These are phyloP conservation scores for Seiridium unicorne DNA, from an alignment of 2,329 filamentous ascomycete genomes.

Conservation along the genomic window DNA sequence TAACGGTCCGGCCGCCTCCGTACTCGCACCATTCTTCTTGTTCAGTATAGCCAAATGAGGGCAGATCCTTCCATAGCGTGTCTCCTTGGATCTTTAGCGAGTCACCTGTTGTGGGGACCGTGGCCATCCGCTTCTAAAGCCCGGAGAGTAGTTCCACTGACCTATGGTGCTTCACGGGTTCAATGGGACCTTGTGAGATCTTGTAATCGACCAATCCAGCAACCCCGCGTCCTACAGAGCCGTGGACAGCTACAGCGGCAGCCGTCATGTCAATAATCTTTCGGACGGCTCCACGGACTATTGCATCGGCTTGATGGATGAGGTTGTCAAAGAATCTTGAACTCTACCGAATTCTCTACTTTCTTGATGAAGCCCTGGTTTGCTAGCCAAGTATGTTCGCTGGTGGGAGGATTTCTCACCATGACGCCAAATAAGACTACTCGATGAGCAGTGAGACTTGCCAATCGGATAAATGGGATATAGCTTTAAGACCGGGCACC, in stretches of 20 bases:
- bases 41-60: slow-evolving; percentile 3
- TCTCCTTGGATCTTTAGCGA: background rate
- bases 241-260: background rate
- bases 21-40: background rate
- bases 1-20: background rate
- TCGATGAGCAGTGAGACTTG: too few relatives aligned
- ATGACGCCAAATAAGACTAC: background rate
- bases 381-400: background rate
- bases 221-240: background rate
- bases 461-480: too few relatives aligned
- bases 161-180: background rate
- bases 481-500: too few relatives aligned
- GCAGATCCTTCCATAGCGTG: background rate
- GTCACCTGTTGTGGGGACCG: background rate
- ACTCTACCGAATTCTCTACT: background rate
- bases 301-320: background rate
- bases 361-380: background rate
- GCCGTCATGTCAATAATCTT: background rate
- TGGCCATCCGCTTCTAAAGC: background rate
- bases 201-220: slow-evolving; percentile 1
- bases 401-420: background rate
- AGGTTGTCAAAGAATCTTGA: background rate
- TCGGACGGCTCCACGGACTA: background rate
- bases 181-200: background rate
- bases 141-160: background rate